Base-by-base conservation (phyloP, 495 filamentous ascomycete species). In the Lichina pygmaea region DNA sequence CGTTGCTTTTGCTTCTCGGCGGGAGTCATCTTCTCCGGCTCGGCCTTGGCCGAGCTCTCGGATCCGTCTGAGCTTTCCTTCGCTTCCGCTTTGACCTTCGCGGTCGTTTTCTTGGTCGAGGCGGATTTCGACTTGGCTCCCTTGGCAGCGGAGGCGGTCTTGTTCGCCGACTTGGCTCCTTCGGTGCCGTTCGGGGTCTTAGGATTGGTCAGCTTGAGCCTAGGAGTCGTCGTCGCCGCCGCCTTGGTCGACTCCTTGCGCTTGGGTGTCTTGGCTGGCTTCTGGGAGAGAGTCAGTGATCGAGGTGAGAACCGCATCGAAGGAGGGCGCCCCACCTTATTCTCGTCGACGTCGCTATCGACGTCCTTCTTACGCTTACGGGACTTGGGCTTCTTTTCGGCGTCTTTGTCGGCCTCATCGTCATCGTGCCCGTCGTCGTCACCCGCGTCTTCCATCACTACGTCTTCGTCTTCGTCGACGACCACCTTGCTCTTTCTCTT, bases 291-390 rank as follows among this genome's bases (percentile, higher is more conserved):
- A 24, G 4, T 24, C 24, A 24, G 24, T 24, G 4, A 24, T 24
- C 24, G 24, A 24, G 24, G 48, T 36, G 24, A 15, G 13, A 39
- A 39, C 36, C 36, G 11, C 5, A 15, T 11, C 11, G 5, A 5
- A 11, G 36, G 36, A 2, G 36, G 13, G 5, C 36, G 41, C n/a
- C 32, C 61, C 60, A 84, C 81, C 65, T 73, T 78, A 9, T 62
- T 70, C 9, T 64, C 66, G 44, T 83, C 78, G n/a, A 61, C 73
- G 39, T 78, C 74, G 39, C 65, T 64, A 44, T 73, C 70, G 3
- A 67, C 71, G 30, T 67, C 66, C 64, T 73, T 77, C 70, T 78
- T 78, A 47, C 76, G 70, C 62, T 81, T 83, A 57, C 76, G 79
- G 3, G 64, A 56, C 51, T 68, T 66, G 44, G 64, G 51, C 59